Evolutionary conservation across 768 basidiomycete species (phyloP).

Genomic region (Lactarius hengduanensis): DNA sequence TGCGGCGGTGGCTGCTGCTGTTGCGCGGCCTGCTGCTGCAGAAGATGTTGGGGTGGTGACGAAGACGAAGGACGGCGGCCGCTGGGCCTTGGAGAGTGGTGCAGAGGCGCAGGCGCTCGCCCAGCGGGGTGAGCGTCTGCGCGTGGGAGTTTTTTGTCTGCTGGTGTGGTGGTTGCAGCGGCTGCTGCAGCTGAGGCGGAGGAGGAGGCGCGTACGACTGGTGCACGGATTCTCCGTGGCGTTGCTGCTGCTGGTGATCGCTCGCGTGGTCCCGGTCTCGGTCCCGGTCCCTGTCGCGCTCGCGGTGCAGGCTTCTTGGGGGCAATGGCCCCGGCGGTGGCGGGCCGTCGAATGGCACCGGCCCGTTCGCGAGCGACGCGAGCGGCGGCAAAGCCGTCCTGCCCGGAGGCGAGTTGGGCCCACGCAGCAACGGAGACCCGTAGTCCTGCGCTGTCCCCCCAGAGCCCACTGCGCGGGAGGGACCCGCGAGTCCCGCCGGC

Average conservation of each 20-base stretch:
- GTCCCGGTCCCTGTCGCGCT: not conserved
- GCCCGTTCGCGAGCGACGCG: slow-evolving; percentile 19
- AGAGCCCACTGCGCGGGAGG: not conserved
- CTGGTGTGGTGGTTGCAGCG: slow-evolving; percentile 18
- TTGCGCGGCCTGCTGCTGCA: slow-evolving; percentile 4
- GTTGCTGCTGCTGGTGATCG: not conserved
- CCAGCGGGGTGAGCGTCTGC: slow-evolving; percentile 32
- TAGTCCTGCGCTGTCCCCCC: slow-evolving; percentile 9
- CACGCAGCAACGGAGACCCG: slow-evolving; percentile 2
- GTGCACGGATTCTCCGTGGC: slow-evolving; percentile 1
- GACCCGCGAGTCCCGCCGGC: not conserved
- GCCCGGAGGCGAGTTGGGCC: slow-evolving; percentile 16
- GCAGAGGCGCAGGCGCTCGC: slow-evolving; percentile 30
- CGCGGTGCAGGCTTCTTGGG: slow-evolving; percentile 15
- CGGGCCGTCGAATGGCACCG: slow-evolving; percentile 15
- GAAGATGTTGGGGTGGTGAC: slow-evolving; percentile 18
- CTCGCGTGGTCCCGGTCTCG: not conserved
- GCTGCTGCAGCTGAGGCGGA: slow-evolving; percentile 24
- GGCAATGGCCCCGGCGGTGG: slow-evolving; percentile 2
- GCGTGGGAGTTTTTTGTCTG: slow-evolving; percentile 30
- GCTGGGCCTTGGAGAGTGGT: slow-evolving; percentile 29
- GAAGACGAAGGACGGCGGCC: slow-evolving; percentile 23
- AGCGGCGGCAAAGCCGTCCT: slow-evolving; percentile 19
- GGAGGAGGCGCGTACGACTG: slow-evolving; percentile 26
- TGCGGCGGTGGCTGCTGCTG: slow-evolving; percentile 5